Conservation (phyloP, 2,329 filamentous ascomycete genomes). For the Trichoderma harzianum region DNA sequence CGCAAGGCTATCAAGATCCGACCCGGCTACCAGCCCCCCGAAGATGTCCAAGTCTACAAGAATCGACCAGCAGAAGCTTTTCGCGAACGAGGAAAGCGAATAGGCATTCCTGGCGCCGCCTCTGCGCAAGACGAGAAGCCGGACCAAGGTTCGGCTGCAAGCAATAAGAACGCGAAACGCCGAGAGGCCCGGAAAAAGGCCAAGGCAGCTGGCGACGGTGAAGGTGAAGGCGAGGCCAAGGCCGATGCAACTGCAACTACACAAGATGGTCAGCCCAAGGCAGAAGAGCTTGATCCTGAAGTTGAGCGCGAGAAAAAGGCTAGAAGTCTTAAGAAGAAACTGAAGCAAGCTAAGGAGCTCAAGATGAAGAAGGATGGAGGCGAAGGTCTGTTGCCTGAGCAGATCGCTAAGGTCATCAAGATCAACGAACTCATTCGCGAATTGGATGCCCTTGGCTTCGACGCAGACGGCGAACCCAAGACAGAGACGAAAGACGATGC, state of each 20-base stretch:
- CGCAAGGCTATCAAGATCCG: conserved; percentile 91
- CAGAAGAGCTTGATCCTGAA: conserved; percentile 60
- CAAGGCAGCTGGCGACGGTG: conserved; percentile 50
- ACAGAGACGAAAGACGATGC: conserved; percentile 18
- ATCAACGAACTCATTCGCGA: conserved; percentile 92
- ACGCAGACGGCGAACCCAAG: conserved; percentile 67
- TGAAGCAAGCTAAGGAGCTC: conserved; percentile 88
- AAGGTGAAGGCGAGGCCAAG: conserved; percentile 50
- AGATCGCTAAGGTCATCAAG: conserved; percentile 96
- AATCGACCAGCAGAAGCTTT: conserved; percentile 84
- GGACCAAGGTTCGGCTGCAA: conserved; percentile 48
- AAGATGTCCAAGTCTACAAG: conserved; percentile 95
- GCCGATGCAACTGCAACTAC: conserved; percentile 22
- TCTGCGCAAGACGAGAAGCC: conserved; percentile 50
- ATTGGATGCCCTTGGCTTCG: conserved; percentile 79
- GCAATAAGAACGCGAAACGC: conserved; percentile 84
- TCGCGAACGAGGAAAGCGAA: conserved; percentile 66
- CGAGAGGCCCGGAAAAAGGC: conserved; percentile 55
- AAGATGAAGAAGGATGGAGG: conserved; percentile 89
- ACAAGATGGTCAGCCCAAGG: conserved; percentile 24
- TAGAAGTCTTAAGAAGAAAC: conserved; percentile 86
- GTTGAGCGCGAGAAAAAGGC: conserved; percentile 89
- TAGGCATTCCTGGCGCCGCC: conserved; percentile 68
- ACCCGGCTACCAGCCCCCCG: conserved; percentile 88
- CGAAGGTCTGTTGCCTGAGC: conserved; percentile 80